phyloP scores from a whole-genome alignment of 2,329 filamentous ascomycete species.

The Paracoccidioides lutzii region DNA sequence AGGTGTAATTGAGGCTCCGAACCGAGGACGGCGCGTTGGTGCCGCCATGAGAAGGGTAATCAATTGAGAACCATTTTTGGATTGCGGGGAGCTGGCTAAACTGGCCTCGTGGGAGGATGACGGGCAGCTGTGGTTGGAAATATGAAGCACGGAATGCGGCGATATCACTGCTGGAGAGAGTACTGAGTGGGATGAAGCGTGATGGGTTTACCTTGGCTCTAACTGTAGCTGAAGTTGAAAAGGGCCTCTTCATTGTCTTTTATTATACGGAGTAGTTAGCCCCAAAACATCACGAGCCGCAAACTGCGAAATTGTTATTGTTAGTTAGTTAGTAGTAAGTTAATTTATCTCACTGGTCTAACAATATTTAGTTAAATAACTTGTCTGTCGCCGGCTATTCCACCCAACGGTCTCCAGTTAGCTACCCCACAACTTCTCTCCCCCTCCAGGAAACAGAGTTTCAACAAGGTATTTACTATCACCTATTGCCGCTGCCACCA shows the following conservation, averaged over 20 bases:
- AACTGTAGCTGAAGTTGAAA: background rate
- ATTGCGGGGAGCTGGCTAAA: constrained; percentile 41
- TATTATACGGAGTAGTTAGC: no score
- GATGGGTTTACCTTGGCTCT: background rate
- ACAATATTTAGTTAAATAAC: no score
- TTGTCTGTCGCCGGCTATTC: no score
- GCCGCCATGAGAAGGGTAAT: constrained; percentile 22
- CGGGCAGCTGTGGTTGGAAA: constrained; percentile 41
- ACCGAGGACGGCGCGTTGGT: constrained; percentile 5
- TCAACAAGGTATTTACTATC: background rate
- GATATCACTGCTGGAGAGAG: constrained; percentile 21
- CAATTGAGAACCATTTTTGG: constrained; percentile 45
- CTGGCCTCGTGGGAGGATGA: constrained; percentile 35
- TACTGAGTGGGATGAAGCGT: constrained; percentile 14
- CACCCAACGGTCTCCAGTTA: no score
- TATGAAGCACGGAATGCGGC: constrained; percentile 41
- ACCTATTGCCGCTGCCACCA: background rate
- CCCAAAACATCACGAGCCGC: no score
- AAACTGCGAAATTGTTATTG: no score
- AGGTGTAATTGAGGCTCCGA: constrained; percentile 27
- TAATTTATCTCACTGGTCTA: no score
- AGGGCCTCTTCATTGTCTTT: background rate
- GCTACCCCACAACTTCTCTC: no score
- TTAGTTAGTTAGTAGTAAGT: no score
- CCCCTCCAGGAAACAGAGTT: no score